Evolutionary conservation across 2,329 filamentous ascomycete genomes (phyloP), one percentile per base, ranked within the genome.

Genomic region (Camillea tinctor): DNA sequence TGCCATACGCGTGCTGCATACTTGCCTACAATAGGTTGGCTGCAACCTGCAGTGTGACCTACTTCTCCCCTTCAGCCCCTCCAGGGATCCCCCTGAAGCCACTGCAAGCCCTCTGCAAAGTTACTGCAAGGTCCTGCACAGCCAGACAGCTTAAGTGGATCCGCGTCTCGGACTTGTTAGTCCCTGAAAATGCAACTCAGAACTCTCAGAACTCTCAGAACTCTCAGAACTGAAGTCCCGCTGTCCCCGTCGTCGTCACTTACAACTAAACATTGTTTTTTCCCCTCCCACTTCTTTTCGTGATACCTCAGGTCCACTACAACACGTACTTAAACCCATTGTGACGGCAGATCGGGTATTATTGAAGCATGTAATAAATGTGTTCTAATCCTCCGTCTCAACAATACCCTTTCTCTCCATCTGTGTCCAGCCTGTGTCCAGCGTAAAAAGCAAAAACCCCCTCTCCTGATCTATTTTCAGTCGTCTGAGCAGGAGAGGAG

Each of bases 381-480:
- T n/a, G 13, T n/a, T 44, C 36, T 44, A 36, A 8, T 20, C 9
- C 20, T 23, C 19, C 22, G n/a, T 20, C 40, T 56, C 52, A 17
- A 44, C 44, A 26, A n/a, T n/a, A 13, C 56, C 26, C 13, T 52
- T 54, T 53, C 56, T 21, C 26, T 61, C 57, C 57, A n/a, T 60
- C n/a, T n/a, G n/a, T n/a, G n/a, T n/a, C n/a, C n/a, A n/a, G n/a
- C n/a, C n/a, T n/a, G n/a, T n/a, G n/a, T n/a, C 52, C 54, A 57
- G 36, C 55, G 57, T 19, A 55, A 30, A 4, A n/a, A n/a, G n/a
- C n/a, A n/a, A n/a, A n/a, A n/a, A n/a, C n/a, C n/a, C 26, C 7
- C 26, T 11, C 26, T 30, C 6, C 26, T 30, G 8, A 9, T 30
- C 13, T 11, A 30, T 30, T 30, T 30, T 11, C 26, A 30, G 8